Base-by-base conservation (phyloP, 208 protist species). In the Leishmania guyanensis region DNA sequence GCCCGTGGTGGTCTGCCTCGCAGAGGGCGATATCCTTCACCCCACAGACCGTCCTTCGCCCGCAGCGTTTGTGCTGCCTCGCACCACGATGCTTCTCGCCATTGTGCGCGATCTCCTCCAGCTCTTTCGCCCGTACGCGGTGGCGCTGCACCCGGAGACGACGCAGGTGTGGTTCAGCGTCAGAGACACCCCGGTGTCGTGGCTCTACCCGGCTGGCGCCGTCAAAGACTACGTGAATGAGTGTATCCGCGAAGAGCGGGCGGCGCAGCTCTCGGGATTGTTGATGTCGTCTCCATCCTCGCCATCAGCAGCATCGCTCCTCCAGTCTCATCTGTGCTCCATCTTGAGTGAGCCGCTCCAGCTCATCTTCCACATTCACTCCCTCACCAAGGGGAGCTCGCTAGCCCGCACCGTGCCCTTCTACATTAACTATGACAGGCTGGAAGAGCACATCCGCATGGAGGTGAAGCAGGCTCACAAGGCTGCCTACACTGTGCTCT, bases 91-190 rank as follows among this genome's bases (percentile, higher is more conserved):
- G 50, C 84, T 96, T 33, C 75, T 94, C 56, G 83, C 92, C n/a
- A 75, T 96, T 43, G 83, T 90, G 33, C 73, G 60, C 0, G 89
- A 95, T 51, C 82, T 94, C 3, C 85, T 92, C 36, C 71, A 81
- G 33, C 84, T 89, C 58, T 95, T 94, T 81, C 60, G 76, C 17
- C 66, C 84, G 22, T 92, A 88, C 79, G 88, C 85, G 2, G 83
- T 84, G 36, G 82, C 75, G 5, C 82, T 89, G 46, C 88, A 83
- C 51, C 84, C 85, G 3, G 69, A 87, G 48, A 80, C 70, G 14
- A 91, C 86, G 54, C 85, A 93, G 76, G 86, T 93, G 68, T 95
- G 90, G 89, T 86, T 95, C 51, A 92, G 85, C 54, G 88, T 86
- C 43, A 70, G 83, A 1, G 79, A 82, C 64, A 68, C 73, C 0